Conservation (phyloP, 495 filamentous ascomycete species). For the Hypoxylon trugodes region DNA sequence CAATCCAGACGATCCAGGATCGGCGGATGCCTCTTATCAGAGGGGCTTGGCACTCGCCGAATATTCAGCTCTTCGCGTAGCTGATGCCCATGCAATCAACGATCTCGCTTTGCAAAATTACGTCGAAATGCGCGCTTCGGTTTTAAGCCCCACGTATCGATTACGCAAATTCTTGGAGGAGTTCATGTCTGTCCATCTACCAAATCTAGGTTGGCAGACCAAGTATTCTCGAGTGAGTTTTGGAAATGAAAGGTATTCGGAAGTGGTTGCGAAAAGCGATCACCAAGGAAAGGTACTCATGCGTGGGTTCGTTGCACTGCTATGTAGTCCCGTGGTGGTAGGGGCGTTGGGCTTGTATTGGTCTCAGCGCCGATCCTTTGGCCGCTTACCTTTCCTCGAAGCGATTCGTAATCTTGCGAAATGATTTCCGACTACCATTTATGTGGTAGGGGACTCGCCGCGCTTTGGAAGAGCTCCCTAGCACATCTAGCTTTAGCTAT, state of each 20-base stretch:
- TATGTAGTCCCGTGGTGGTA: conserved; percentile 44
- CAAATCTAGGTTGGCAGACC: conserved; percentile 82
- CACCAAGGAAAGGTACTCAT: conserved; percentile 72
- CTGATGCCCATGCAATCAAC: conserved; percentile 89
- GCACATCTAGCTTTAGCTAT: no score
- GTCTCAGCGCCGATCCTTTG: conserved; percentile 21
- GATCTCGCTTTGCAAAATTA: conserved; percentile 93
- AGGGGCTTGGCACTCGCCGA: conserved; percentile 70
- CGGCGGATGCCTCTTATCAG: conserved; percentile 44
- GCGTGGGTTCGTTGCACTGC: conserved; percentile 39
- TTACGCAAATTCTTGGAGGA: conserved; percentile 88
- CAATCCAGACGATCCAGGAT: conserved; percentile 13
- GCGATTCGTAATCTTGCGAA: conserved; percentile 17
- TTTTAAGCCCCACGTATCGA: conserved; percentile 76
- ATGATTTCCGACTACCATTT: no score
- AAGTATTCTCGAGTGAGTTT: conserved; percentile 95
- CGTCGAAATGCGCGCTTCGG: conserved; percentile 87
- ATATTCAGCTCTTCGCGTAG: conserved; percentile 75
- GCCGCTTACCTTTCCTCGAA: conserved; percentile 12
- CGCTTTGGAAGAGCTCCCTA: no score
- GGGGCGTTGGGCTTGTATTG: conserved; percentile 35
- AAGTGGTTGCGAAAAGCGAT: conserved; percentile 73
- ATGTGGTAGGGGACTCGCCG: no score
- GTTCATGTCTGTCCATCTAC: conserved; percentile 76
- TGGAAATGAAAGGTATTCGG: conserved; percentile 87